Base-by-base conservation (phyloP, 2,329 filamentous ascomycete genomes). In the Calycina herbarum region DNA sequence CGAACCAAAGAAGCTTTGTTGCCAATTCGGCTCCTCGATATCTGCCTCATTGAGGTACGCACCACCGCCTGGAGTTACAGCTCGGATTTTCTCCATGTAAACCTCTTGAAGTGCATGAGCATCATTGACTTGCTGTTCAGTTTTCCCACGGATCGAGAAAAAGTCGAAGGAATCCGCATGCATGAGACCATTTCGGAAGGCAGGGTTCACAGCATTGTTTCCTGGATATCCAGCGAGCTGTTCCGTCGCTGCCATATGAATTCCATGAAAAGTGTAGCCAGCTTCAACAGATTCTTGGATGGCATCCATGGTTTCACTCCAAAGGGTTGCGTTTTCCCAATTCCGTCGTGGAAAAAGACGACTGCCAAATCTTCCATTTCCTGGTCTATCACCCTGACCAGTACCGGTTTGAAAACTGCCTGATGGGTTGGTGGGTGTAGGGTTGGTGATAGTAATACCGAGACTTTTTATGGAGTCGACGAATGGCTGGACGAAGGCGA, bases 11-110 rank as follows among this genome's bases (percentile, higher is more conserved):
- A 70, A 70, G 40, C 59, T 64, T 33, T 66, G 51, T 24, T 67
- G 76, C 72, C 77, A 83, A 48, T 79, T 68, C 0, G 75, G 75
- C 71, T 82, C 77, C 54, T 73, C 73, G 59, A 81, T 78, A 72
- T 84, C 78, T 2, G 79, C 82, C 74, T 86, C 83, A 69, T 82
- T 84, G 77, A 81, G 76, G 72, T 83, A 83, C 1, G 78, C 75
- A 4, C 78, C 80, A 10, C 76, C 74, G 0, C 75, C 76, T 0
- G 64, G 64, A 6, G 67, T 65, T 8, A 67, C 62, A 7, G 35
- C 61, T 17, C 68, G 51, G 17, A 68, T 66, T 35, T 58, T 56
- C 29, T 68, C 59, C 67, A 70, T 65, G 10, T 61, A 69, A 6
- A 35, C 57, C n/a, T 63, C 57, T 62, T 54, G 59, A 48, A 45